phyloP scores from a whole-genome alignment of 306 rosid genomes.

The Prunus fruticosa region DNA sequence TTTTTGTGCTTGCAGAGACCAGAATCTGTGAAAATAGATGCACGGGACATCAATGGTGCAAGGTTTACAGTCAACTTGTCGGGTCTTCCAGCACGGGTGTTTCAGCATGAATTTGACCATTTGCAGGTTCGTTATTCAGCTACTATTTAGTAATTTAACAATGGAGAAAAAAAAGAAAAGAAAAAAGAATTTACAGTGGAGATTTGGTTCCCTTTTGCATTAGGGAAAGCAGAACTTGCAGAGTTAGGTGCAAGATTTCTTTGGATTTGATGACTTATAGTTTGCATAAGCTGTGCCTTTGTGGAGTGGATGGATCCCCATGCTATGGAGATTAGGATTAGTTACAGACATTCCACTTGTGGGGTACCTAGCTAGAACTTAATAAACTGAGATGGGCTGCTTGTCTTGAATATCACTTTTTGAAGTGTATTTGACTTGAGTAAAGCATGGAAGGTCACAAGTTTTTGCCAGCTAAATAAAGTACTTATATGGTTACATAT shows the following conservation, averaged over 20 bases:
- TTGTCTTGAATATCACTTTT: not conserved
- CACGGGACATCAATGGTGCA: slow-evolving; percentile 60
- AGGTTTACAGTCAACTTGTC: slow-evolving; percentile 64
- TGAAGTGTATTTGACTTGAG: not conserved
- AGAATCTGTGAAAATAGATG: slow-evolving; percentile 81
- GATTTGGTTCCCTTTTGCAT: not conserved
- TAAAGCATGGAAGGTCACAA: not conserved
- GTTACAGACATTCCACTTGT: not conserved
- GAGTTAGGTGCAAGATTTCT: not conserved
- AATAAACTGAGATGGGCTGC: too few species aligned
- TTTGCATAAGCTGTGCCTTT: not conserved
- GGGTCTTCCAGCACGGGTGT: slow-evolving; percentile 83
- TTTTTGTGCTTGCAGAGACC: slow-evolving; percentile 63
- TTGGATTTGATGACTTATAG: not conserved
- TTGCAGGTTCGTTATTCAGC: slow-evolving; percentile 54
- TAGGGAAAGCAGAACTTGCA: not conserved
- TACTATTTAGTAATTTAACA: not conserved
- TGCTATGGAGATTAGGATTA: not conserved
- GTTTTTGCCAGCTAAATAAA: not conserved
- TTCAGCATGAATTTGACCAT: slow-evolving; percentile 97
- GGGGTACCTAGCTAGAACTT: too few species aligned
- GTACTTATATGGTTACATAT: not conserved
- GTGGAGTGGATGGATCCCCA: not conserved
- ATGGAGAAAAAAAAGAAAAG: too few species aligned
- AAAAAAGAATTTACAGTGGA: not conserved